phyloP scores from a whole-genome alignment of 768 basidiomycete genomes.

The Pholiota molesta region DNA sequence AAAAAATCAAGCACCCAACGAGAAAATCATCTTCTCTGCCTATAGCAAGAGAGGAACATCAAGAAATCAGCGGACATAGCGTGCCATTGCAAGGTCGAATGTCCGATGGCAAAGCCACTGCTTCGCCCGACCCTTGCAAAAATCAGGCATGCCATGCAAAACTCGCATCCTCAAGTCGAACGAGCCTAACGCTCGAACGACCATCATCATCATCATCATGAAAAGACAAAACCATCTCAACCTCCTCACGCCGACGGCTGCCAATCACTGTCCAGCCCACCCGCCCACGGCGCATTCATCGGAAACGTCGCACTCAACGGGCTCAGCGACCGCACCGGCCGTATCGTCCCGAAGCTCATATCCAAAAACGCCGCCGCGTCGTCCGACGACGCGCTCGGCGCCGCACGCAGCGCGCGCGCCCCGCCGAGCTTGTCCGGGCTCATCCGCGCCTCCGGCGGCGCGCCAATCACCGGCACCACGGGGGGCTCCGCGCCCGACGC shows the following conservation, averaged over 20 bases:
- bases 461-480: conserved; percentile 17
- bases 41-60: not conserved
- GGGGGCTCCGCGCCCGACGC: conserved; percentile 1
- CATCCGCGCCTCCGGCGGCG: conserved; percentile 22
- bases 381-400: conserved; percentile 18
- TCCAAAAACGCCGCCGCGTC: conserved; percentile 20
- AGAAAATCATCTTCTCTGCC: not conserved
- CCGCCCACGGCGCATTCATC: conserved; percentile 41
- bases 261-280: conserved; percentile 43
- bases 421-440: conserved; percentile 15
- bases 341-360: conserved; percentile 19
- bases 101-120: not conserved
- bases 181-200: conserved; percentile 7
- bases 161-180: not conserved
- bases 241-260: conserved; percentile 26
- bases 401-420: conserved; percentile 5
- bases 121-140: not conserved
- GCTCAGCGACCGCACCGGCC: conserved; percentile 22
- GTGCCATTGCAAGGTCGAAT: not conserved
- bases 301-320: conserved; percentile 32
- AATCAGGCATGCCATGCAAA: not conserved
- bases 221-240: not conserved
- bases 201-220: not conserved
- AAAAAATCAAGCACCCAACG: not conserved
- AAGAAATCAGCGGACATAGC: not conserved